Base-by-base conservation (phyloP, 225 moss, liverwort and hornwort species). In the Physcomitrellopsis africana region DNA sequence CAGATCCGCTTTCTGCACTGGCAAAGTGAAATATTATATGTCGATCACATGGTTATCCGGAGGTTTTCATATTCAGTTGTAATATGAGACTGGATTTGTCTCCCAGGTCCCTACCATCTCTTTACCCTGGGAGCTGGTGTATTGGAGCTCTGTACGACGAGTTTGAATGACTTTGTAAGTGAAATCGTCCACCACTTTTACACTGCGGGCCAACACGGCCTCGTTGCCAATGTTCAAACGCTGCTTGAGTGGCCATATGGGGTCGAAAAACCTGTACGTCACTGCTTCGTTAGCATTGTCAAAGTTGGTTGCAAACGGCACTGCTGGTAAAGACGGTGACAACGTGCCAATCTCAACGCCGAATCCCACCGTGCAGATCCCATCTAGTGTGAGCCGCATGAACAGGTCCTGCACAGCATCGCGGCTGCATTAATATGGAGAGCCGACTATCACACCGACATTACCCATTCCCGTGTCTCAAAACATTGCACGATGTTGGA, bases 371-470 rank as follows among this genome's bases (percentile, higher is more conserved):
- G 84, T 77, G 89, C 83, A 86, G 0, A 89, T 84, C 22, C 86
- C 78, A 11, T 89, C 89, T 15, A 89, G 51, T 0, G 89, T 89
- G 76, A 84, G 67, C 23, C 86, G 80, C 83, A 78, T 76, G 73
- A 89, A 84, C 5, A 86, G 74, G 59, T 86, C 83, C 83, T 89
- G 78, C 43, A 42, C 0, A 14, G 10, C 8, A 53, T 52, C 16
- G 17, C 47, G 7, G 16, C 11, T 11, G 16, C 1, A 1, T 57
- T 20, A 53, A 69, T 41, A 7, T 42, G 42, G 26, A 48, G 23
- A 20, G 24, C 48, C 5, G 16, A 15, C 14, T 32, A 37, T 37
- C 32, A 37, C 5, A 37, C 32, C 32, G 32, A 37, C 7, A 4
- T 37, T 37, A 5, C 7, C 7, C 7, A 7, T 37, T 7, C 32